These are phyloP conservation scores for Candida labiduridarum DNA, from an alignment of 1,139 yeast genomes.

Conservation along the genomic window DNA sequence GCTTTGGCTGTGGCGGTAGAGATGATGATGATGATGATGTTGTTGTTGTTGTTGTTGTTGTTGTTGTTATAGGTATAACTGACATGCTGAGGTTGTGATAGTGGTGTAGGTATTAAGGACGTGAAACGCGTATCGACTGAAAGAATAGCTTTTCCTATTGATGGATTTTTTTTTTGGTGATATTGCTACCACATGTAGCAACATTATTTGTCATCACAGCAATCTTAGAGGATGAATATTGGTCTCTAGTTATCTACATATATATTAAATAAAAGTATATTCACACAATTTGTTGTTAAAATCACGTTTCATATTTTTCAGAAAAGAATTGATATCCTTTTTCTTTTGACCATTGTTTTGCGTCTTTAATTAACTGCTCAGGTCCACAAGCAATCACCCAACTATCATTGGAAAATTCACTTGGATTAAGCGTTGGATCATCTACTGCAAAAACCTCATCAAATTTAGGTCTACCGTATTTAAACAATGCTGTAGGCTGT, in stretches of 20 bases:
- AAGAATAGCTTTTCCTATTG: background rate
- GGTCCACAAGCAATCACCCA: conserved; percentile 83
- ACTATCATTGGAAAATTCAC: conserved; percentile 25
- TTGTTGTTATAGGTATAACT: conserved; percentile 7
- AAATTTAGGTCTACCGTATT: conserved; percentile 46
- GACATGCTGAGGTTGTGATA: conserved; percentile 9
- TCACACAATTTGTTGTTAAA: background rate
- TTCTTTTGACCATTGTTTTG: conserved; percentile 42
- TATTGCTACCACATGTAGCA: no score
- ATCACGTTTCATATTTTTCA: conserved; percentile 44
- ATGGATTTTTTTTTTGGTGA: background rate
- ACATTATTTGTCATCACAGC: no score
- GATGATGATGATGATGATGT: no score
- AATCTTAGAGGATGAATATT: no score
- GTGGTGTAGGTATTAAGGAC: background rate
- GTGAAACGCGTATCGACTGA: background rate
- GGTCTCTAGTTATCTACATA: no score
- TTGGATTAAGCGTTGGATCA: conserved; percentile 23
- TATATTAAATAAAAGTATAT: no score
- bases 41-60: no score
- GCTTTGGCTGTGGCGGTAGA: background rate
- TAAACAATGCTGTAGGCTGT: conserved; percentile 16
- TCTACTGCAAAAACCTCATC: conserved; percentile 29
- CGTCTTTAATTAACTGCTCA: conserved; percentile 48
- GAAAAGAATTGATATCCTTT: conserved; percentile 41